These are phyloP conservation scores for Erigeron philadelphicus DNA, from an alignment of 140 eudicot genomes.

Conservation along the genomic window DNA sequence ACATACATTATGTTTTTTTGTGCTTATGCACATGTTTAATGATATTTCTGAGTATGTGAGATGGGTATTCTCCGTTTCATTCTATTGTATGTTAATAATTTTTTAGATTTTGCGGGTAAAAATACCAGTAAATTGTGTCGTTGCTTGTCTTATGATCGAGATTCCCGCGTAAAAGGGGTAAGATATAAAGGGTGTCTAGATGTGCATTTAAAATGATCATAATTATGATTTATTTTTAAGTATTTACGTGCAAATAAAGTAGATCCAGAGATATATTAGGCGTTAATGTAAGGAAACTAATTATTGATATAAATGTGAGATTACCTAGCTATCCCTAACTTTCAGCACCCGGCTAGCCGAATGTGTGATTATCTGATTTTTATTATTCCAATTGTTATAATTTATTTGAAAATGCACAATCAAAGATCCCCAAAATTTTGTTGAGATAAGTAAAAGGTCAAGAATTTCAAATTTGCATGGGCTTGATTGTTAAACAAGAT, in stretches of 20 bases:
- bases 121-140: not conserved
- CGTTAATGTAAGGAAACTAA: not conserved
- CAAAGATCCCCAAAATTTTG: not conserved
- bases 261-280: constrained; percentile 5
- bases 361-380: constrained; percentile 6
- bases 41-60: not conserved
- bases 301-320: constrained; percentile 8
- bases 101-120: not conserved
- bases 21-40: constrained; percentile 17
- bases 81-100: not conserved
- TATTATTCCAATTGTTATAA: not conserved
- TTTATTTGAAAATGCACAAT: not conserved
- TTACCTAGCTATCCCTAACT: not conserved
- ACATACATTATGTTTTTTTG: constrained; percentile 15
- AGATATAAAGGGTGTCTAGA: not conserved
- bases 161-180: not conserved
- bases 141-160: not conserved
- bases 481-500: not conserved
- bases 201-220: constrained; percentile 2
- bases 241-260: not conserved
- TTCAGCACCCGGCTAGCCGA: not conserved
- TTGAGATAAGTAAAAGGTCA: not conserved
- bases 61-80: constrained; percentile 1
- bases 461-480: not conserved
- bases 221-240: not conserved